Evolutionary conservation across 495 filamentous ascomycete genomes (phyloP).

Genomic region (Parachaetomium inaequale): DNA sequence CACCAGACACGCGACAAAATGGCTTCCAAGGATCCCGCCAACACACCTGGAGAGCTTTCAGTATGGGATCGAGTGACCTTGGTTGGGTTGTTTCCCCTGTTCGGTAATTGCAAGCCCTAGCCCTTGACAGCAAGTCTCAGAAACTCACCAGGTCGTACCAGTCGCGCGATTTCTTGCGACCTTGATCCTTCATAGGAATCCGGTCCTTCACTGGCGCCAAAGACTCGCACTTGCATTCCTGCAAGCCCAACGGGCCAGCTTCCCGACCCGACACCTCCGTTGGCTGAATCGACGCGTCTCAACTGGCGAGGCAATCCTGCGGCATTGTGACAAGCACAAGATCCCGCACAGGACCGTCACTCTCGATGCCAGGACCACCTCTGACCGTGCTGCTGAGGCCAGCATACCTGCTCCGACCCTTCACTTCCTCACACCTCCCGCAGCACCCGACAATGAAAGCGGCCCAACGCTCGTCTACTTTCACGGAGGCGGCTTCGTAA

Average conservation of each 20-base stretch:
- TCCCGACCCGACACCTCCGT: slow-evolving; percentile 9
- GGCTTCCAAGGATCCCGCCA: not conserved
- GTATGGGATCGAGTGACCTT: not conserved
- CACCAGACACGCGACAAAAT: not conserved
- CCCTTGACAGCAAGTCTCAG: not conserved
- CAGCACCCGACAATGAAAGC: not conserved
- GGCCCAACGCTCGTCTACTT: slow-evolving; percentile 18
- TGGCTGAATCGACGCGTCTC: slow-evolving; percentile 12
- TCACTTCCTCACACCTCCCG: slow-evolving; percentile 13
- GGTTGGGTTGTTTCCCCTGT: not conserved
- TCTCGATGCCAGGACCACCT: not conserved
- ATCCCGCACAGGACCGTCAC: slow-evolving; percentile 7
- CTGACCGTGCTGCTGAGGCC: not conserved
- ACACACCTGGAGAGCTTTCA: not conserved
- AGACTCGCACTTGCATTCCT: slow-evolving; percentile 17
- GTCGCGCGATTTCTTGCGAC: not conserved
- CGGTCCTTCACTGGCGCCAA: slow-evolving; percentile 23
- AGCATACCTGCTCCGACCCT: not conserved
- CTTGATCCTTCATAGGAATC: slow-evolving; percentile 3
- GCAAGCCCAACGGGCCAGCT: slow-evolving; percentile 14
- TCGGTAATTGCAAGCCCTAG: not conserved
- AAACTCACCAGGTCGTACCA: not conserved
- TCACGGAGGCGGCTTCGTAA: slow-evolving; percentile 27
- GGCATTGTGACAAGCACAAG: not conserved
- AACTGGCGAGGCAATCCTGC: slow-evolving; percentile 7